These are phyloP conservation scores for Fragilaria radians DNA, from an alignment of 108 stramenopile species.

Conservation along the genomic window DNA sequence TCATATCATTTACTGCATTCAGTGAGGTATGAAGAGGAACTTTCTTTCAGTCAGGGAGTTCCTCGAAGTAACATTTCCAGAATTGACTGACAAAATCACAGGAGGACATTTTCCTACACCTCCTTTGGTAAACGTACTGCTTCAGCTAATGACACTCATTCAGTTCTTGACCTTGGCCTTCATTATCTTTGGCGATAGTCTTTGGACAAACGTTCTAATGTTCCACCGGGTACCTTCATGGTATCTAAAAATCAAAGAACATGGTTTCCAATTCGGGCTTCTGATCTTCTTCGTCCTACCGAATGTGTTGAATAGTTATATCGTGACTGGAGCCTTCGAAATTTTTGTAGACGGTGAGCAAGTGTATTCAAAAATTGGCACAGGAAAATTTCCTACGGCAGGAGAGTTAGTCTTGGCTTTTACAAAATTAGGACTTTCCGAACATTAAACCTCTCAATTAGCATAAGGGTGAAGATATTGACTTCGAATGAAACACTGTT, in stretches of 20 bases:
- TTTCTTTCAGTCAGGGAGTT: conserved; percentile 63
- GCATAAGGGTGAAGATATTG: too few species aligned
- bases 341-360: conserved; percentile 47
- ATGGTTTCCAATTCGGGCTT: conserved; percentile 42
- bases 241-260: conserved; percentile 36
- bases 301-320: conserved; percentile 29
- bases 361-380: conserved; percentile 49
- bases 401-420: background rate
- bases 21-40: conserved; percentile 86
- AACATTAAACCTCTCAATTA: too few species aligned
- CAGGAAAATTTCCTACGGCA: conserved; percentile 46
- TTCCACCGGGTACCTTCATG: conserved; percentile 21
- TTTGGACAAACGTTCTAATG: conserved; percentile 36
- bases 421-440: background rate
- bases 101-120: conserved; percentile 71
- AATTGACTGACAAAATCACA: conserved; percentile 39
- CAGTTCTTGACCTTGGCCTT: conserved; percentile 40
- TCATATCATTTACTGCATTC: conserved; percentile 37
- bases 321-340: conserved; percentile 79
- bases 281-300: conserved; percentile 54
- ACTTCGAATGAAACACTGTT: too few species aligned
- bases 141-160: conserved; percentile 24
- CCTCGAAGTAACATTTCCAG: conserved; percentile 58
- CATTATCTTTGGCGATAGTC: conserved; percentile 39
- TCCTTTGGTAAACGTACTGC: conserved; percentile 25